Evolutionary conservation across 805 yeast genomes (phyloP).

Genomic region (Ogataea neopini): DNA sequence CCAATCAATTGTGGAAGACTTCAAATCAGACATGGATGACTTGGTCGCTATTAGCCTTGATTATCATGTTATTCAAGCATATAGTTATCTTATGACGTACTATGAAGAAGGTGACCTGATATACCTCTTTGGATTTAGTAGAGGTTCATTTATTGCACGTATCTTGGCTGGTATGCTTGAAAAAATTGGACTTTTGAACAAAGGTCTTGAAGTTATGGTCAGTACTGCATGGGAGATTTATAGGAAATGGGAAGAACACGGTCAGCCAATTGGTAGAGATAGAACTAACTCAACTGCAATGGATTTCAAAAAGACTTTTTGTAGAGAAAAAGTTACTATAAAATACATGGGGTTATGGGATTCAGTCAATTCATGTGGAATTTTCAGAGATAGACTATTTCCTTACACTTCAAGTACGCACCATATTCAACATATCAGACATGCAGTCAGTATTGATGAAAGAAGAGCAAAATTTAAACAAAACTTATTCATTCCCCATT

Average conservation of each 20-base stretch:
- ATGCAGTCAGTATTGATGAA: constrained; percentile 69
- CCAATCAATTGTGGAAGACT: constrained; percentile 14
- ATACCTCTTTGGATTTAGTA: constrained; percentile 56
- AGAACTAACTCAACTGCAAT: constrained; percentile 47
- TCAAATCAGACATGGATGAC: constrained; percentile 21
- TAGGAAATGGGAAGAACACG: constrained; percentile 59
- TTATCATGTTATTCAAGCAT: constrained; percentile 58
- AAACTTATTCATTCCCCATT: constrained; percentile 48
- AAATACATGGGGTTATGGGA: constrained; percentile 71
- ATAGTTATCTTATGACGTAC: constrained; percentile 49
- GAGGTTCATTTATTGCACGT: constrained; percentile 69
- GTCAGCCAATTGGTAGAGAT: constrained; percentile 45
- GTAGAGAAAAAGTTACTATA: constrained; percentile 42
- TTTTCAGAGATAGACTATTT: constrained; percentile 55
- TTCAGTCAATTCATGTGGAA: constrained; percentile 66
- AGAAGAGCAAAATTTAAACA: constrained; percentile 64
- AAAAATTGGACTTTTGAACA: constrained; percentile 57
- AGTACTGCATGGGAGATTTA: constrained; percentile 65
- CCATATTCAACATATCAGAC: constrained; percentile 60
- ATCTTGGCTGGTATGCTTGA: constrained; percentile 67
- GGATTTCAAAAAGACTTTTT: constrained; percentile 57
- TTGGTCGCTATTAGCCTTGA: constrained; percentile 56
- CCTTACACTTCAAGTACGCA: constrained; percentile 55
- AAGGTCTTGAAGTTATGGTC: constrained; percentile 57
- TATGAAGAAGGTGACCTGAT: constrained; percentile 53